phyloP scores from a whole-genome alignment of 2,329 filamentous ascomycete genomes.

The Hypoxylon sp. region DNA sequence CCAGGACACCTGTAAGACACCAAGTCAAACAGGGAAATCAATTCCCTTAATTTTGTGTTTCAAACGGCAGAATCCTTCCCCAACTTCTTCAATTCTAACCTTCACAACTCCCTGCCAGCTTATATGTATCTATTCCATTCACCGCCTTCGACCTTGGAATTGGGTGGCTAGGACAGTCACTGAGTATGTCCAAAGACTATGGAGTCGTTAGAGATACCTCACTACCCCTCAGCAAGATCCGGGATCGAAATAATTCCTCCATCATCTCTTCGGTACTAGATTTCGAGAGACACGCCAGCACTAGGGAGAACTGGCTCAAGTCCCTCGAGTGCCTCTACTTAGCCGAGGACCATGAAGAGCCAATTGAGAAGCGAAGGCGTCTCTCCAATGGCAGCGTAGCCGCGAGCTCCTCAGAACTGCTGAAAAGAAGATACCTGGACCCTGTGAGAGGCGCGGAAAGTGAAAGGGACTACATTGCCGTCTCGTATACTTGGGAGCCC shows the following conservation, averaged over 20 bases:
- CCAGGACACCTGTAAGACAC: background rate
- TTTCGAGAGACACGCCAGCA: constrained; percentile 43
- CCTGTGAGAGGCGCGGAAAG: constrained; percentile 41
- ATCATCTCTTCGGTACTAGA: constrained; percentile 48
- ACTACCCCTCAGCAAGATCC: constrained; percentile 48
- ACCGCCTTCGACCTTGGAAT: constrained; percentile 20
- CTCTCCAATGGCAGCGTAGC: constrained; percentile 43
- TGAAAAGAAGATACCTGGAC: constrained; percentile 46
- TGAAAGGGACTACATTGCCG: constrained; percentile 48
- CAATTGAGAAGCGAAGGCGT: constrained; percentile 47
- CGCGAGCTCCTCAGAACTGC: constrained; percentile 36
- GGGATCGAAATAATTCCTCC: constrained; percentile 39
- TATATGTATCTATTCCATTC: constrained; percentile 8
- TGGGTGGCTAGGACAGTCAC: constrained; percentile 23
- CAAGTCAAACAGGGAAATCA: constrained; percentile 11
- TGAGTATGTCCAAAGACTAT: constrained; percentile 48
- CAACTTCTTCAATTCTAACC: constrained; percentile 8
- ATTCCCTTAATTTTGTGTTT: constrained; percentile 1
- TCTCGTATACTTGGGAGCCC: constrained; percentile 50
- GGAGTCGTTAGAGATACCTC: constrained; percentile 50
- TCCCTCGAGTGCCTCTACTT: constrained; percentile 49
- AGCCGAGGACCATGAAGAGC: constrained; percentile 40
- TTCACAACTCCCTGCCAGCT: background rate
- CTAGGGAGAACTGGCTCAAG: constrained; percentile 49
- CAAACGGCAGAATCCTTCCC: constrained; percentile 22